Percentiles rank a stretch among this genome's conserved stretches.
Conservation (phyloP, 2,329 filamentous ascomycete species). For the Apiospora saccharicola region DNA sequence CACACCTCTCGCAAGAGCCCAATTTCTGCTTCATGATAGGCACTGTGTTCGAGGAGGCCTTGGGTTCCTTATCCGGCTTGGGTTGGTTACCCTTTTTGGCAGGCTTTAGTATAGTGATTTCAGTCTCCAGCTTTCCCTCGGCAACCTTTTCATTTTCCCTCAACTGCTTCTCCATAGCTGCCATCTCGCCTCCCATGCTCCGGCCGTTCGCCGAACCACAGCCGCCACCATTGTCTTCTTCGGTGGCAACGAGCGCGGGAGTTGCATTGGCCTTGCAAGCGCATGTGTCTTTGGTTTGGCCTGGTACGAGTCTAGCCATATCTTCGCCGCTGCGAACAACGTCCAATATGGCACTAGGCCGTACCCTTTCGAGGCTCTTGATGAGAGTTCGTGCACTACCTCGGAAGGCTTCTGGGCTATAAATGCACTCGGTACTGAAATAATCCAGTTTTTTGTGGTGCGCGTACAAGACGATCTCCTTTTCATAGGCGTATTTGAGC, state of each 20-base stretch:
- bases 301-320: slow-evolving; percentile 87
- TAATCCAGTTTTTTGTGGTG: slow-evolving; percentile 97
- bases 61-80: slow-evolving; percentile 35
- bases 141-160: slow-evolving; percentile 67
- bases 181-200: slow-evolving; percentile 78
- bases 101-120: slow-evolving; percentile 58
- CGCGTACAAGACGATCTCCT: slow-evolving; percentile 97
- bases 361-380: slow-evolving; percentile 92
- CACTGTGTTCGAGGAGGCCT: slow-evolving; percentile 33
- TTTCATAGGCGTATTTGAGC: slow-evolving; percentile 97
- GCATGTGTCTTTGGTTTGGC: slow-evolving; percentile 56
- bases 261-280: slow-evolving; percentile 54
- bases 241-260: slow-evolving; percentile 37
- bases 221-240: slow-evolving; percentile 70
- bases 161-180: slow-evolving; percentile 79
- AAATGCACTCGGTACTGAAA: slow-evolving; percentile 98
- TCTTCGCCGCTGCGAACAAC: slow-evolving; percentile 95
- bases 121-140: slow-evolving; percentile 68
- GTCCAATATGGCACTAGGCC: slow-evolving; percentile 93
- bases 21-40: slow-evolving; percentile 70
- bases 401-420: slow-evolving; percentile 95
- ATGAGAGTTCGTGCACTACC: slow-evolving; percentile 91
- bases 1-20: slow-evolving; percentile 85
- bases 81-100: neutral
- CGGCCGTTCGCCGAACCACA: slow-evolving; percentile 77